phyloP scores from a whole-genome alignment of 176 grass and related monocot species.

The Neostapfia colusana region DNA sequence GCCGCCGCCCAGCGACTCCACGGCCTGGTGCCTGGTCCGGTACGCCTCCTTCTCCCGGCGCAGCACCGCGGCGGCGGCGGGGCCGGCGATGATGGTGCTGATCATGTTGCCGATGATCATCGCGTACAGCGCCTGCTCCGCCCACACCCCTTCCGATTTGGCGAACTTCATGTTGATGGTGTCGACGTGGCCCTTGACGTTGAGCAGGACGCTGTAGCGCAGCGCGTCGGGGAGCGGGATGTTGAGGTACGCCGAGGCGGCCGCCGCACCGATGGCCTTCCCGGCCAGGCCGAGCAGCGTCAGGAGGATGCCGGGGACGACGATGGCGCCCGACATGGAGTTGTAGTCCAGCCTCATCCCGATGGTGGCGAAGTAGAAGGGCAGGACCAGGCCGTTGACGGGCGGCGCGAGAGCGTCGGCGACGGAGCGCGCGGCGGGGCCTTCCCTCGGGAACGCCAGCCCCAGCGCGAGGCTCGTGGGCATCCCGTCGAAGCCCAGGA shows the following conservation, averaged over 20 bases:
- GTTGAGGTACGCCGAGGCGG: slow-evolving; percentile 30
- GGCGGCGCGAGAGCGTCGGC: slow-evolving; percentile 9
- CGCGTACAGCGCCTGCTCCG: slow-evolving; percentile 54
- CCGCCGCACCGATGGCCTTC: slow-evolving; percentile 43
- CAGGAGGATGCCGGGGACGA: slow-evolving; percentile 43
- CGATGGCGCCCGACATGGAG: slow-evolving; percentile 55
- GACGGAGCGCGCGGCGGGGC: slow-evolving; percentile 38
- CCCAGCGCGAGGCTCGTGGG: slow-evolving; percentile 46
- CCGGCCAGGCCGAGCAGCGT: slow-evolving; percentile 40
- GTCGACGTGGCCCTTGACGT: slow-evolving; percentile 54
- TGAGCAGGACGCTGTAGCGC: slow-evolving; percentile 51
- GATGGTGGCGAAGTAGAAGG: slow-evolving; percentile 60
- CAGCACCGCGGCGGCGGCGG: slow-evolving; percentile 30
- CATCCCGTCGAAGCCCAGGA: slow-evolving; percentile 46
- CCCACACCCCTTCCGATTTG: slow-evolving; percentile 54
- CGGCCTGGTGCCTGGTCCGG: slow-evolving; percentile 36
- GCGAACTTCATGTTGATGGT: slow-evolving; percentile 65
- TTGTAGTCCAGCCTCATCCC: slow-evolving; percentile 50
- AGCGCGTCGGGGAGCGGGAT: slow-evolving; percentile 49
- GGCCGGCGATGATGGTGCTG: slow-evolving; percentile 42
- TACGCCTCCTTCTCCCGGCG: slow-evolving; percentile 38
- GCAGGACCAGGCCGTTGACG: slow-evolving; percentile 28
- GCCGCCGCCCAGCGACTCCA: slow-evolving; percentile 15
- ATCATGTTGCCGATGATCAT: slow-evolving; percentile 59
- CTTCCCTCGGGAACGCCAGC: slow-evolving; percentile 47